Evolutionary conservation across 2,329 filamentous ascomycete species (phyloP).

Genomic region (Penicillium crustosum): DNA sequence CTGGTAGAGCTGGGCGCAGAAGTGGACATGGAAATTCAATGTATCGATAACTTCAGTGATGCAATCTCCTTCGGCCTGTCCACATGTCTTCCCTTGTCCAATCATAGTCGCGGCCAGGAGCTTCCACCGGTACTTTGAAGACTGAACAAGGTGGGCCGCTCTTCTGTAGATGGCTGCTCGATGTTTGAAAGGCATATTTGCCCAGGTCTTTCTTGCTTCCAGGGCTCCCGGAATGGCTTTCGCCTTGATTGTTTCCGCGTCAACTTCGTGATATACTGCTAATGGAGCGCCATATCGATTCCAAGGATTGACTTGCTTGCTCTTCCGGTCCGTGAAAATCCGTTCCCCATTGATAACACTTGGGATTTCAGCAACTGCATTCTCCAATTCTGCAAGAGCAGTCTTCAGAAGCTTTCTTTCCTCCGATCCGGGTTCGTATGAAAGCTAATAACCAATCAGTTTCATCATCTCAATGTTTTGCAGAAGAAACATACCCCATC

Average conservation of each 20-base stretch:
- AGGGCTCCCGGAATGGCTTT: slow-evolving; percentile 10
- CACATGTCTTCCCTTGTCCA: slow-evolving; percentile 16
- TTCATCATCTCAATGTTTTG: too few relatives aligned
- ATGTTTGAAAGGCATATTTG: slow-evolving; percentile 5
- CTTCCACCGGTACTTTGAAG: slow-evolving; percentile 10
- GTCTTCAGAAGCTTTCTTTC: neutral
- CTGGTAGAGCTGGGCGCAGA: neutral
- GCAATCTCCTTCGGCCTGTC: slow-evolving; percentile 4
- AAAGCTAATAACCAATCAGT: too few relatives aligned
- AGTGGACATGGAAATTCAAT: neutral
- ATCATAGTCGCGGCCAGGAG: slow-evolving; percentile 15
- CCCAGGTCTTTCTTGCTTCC: slow-evolving; percentile 9
- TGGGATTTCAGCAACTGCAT: neutral
- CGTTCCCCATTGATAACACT: slow-evolving; percentile 5
- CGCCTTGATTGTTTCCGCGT: neutral
- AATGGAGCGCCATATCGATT: slow-evolving; percentile 5
- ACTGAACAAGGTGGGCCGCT: slow-evolving; percentile 5
- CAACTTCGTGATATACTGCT: slow-evolving; percentile 9
- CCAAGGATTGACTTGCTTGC: slow-evolving; percentile 9
- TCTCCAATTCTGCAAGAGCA: neutral
- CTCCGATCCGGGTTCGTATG: neutral
- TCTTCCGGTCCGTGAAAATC: slow-evolving; percentile 3
- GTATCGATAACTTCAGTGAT: slow-evolving; percentile 1
- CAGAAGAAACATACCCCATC: too few relatives aligned
- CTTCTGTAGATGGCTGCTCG: slow-evolving; percentile 8